Conservation (phyloP, 1,139 yeast species). For the Lodderomyces parapsilosis region DNA sequence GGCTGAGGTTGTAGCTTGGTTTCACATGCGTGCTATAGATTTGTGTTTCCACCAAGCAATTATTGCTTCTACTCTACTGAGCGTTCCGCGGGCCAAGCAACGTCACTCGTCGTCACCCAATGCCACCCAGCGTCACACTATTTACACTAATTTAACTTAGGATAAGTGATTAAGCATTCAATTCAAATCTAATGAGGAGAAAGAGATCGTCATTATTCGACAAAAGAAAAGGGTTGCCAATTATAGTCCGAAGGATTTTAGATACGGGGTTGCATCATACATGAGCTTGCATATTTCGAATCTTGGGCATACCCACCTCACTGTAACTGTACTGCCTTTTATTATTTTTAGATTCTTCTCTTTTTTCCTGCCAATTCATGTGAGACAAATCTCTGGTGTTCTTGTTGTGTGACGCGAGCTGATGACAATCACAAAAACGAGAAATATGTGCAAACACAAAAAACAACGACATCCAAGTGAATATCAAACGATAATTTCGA, state of each 20-base stretch:
- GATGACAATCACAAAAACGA: not conserved
- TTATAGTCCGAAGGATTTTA: not conserved
- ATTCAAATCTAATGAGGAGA: not conserved
- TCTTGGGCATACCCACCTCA: not conserved
- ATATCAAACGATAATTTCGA: not conserved
- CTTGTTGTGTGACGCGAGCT: not conserved
- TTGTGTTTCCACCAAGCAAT: too few species aligned
- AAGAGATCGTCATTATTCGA: not conserved
- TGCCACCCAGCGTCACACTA: not conserved
- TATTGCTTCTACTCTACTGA: not conserved
- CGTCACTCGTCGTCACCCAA: not conserved
- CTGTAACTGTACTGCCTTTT: not conserved
- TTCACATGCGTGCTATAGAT: too few species aligned
- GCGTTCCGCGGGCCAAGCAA: not conserved
- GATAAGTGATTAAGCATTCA: not conserved
- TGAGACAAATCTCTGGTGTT: not conserved
- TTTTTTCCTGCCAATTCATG: not conserved
- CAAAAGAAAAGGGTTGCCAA: too few species aligned
- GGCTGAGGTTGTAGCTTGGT: too few species aligned
- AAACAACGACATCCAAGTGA: not conserved
- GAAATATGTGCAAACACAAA: not conserved
- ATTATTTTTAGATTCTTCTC: too few species aligned
- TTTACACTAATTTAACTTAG: not conserved
- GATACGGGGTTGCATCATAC: not conserved
- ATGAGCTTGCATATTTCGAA: not conserved